Evolutionary conservation across 2,329 filamentous ascomycete species (phyloP).

Genomic region (Xylariaceae sp.): DNA sequence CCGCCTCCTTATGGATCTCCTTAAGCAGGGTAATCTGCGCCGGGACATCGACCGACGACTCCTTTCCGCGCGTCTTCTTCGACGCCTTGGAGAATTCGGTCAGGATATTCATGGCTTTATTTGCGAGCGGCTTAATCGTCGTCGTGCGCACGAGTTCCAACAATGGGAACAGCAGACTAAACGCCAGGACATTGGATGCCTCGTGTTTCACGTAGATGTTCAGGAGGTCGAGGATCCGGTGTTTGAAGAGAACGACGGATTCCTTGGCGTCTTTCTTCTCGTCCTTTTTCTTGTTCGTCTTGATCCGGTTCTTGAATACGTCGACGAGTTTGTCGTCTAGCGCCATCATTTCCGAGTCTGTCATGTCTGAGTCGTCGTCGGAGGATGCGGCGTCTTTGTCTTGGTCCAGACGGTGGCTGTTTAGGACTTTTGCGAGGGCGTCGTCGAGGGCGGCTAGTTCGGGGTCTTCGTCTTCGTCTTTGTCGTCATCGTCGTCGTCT

Average conservation of each 20-base stretch:
- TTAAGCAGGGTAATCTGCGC: constrained; percentile 53
- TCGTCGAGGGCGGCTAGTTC: constrained; percentile 56
- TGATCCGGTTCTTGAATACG: constrained; percentile 74
- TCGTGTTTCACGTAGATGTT: constrained; percentile 80
- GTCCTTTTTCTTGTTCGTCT: constrained; percentile 67
- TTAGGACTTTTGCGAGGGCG: constrained; percentile 71
- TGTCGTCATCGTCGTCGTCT: constrained; percentile 34
- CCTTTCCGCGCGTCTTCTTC: constrained; percentile 48
- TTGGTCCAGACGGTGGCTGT: constrained; percentile 61
- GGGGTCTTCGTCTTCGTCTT: constrained; percentile 42
- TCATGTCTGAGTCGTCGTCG: constrained; percentile 75
- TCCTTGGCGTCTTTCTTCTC: constrained; percentile 83
- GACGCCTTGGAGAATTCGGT: constrained; percentile 64
- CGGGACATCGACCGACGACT: constrained; percentile 38
- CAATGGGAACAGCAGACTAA: constrained; percentile 69
- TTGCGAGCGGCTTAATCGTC: constrained; percentile 66
- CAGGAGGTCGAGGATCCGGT: constrained; percentile 81
- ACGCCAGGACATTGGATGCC: constrained; percentile 59
- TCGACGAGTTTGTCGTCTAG: constrained; percentile 77
- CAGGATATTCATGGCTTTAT: constrained; percentile 68
- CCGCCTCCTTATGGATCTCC: constrained; percentile 63
- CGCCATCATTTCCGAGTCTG: constrained; percentile 90
- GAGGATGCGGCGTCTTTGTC: constrained; percentile 51
- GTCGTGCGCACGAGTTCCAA: constrained; percentile 73
- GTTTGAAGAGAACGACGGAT: constrained; percentile 90